Base-by-base conservation (phyloP, 495 filamentous ascomycete genomes). In the Penicillium diatomitis region DNA sequence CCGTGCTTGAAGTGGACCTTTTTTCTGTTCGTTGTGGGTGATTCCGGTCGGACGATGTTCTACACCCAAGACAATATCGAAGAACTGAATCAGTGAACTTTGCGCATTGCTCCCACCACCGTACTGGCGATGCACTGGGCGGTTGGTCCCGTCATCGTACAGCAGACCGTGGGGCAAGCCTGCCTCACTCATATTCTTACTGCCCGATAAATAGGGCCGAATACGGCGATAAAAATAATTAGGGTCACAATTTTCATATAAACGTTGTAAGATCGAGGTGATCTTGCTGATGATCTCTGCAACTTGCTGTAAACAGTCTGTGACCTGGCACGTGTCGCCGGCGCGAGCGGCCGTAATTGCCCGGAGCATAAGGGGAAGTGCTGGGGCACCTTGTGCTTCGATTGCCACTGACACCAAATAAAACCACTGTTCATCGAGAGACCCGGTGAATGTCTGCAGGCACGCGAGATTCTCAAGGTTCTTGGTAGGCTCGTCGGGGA, bases 81-180 rank as follows among this genome's bases (percentile, higher is more conserved):
- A 88, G 69, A 96, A 92, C 62, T 96, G 91, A 51, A 98, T 88
- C 11, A 97, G 67, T 4, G 88, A 95, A 69, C 86, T 92, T 68
- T 98, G 92, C 0, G 91, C 92, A 58, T 97, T 97, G 63, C 87
- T 94, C 1, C 94, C 94, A 31, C 92, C 92, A 34, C 86, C 81
- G 54, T 86, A 88, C 59, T 94, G 84, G 38, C 84, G 76, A 62
- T 86, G 95, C 3, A 75, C 63, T 3, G 82, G 79, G 5, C 71
- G 68, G 31, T 80, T 80, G 3, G 68, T 73, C 20, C 87, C 87
- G 47, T 88, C 79, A 48, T 96, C 90, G 56, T 95, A 96, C 9
- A 90, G 69, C 12, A 98, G 80, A 0, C 92, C 92, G 53, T 83
- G 75, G 0, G 94, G 90, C 5, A 99, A 69, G 0, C 92, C 92